Percentiles rank a stretch among this genome's conserved stretches.
These are phyloP conservation scores for Entomortierella beljakovae DNA, from an alignment of 192 early-diverging fungal genomes.

Conservation along the genomic window DNA sequence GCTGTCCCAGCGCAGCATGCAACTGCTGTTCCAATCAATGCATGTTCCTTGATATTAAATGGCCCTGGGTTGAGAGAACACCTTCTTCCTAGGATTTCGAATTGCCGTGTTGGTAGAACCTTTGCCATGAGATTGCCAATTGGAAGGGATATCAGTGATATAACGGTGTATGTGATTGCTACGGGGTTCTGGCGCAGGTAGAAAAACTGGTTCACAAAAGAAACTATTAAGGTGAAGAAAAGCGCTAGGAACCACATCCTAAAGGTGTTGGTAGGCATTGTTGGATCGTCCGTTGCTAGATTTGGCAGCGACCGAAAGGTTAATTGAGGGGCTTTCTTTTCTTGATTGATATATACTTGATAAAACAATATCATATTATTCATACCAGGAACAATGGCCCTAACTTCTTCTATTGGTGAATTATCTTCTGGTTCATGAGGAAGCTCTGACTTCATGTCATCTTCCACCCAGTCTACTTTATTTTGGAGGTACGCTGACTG, in stretches of 20 bases:
- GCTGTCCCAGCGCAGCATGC: slow-evolving; percentile 34
- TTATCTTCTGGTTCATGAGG: too few relatives aligned
- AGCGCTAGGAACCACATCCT: slow-evolving; percentile 62
- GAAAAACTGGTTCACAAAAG: slow-evolving; percentile 66
- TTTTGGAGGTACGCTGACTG: too few relatives aligned
- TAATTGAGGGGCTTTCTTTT: too few relatives aligned
- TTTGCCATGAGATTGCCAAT: slow-evolving; percentile 59
- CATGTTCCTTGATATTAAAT: slow-evolving; percentile 72
- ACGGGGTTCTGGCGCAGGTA: slow-evolving; percentile 60
- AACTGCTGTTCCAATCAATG: slow-evolving; percentile 54
- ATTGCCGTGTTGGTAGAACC: slow-evolving; percentile 55
- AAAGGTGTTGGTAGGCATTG: slow-evolving; percentile 62
- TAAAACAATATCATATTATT: too few relatives aligned
- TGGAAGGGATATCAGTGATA: slow-evolving; percentile 63
- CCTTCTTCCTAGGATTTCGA: slow-evolving; percentile 55
- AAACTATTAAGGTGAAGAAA: slow-evolving; percentile 47
- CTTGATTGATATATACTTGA: too few relatives aligned
- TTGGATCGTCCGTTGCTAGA: slow-evolving; percentile 63
- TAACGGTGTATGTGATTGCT: slow-evolving; percentile 55
- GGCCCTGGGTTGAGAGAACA: slow-evolving; percentile 69
- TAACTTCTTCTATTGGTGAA: too few relatives aligned
- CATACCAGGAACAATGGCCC: too few relatives aligned
- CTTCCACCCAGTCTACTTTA: too few relatives aligned
- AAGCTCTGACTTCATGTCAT: too few relatives aligned
- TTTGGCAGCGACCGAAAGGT: too few relatives aligned